Evolutionary conservation across 345 rosid genomes (phyloP).

Genomic region (Euclidium syriacum): DNA sequence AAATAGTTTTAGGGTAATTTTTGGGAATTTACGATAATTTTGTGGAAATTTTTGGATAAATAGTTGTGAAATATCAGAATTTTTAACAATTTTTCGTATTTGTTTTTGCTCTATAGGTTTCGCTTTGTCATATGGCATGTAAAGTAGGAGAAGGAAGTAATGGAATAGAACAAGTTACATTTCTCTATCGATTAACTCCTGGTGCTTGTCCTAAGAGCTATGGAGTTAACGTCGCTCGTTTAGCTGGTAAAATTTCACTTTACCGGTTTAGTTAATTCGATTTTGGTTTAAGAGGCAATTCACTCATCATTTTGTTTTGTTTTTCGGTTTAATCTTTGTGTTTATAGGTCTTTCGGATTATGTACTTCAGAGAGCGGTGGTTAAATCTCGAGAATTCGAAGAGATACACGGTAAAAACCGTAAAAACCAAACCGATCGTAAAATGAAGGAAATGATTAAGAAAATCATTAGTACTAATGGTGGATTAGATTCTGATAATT

Average conservation of each 20-base stretch:
- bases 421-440: slow-evolving; percentile 16
- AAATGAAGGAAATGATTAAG: slow-evolving; percentile 34
- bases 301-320: slow-evolving; percentile 8
- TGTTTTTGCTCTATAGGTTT: slow-evolving; percentile 51
- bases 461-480: slow-evolving; percentile 33
- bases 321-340: slow-evolving; percentile 7
- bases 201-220: slow-evolving; percentile 98
- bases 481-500: slow-evolving; percentile 9
- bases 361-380: slow-evolving; percentile 60
- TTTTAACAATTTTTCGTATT: not conserved
- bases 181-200: slow-evolving; percentile 70
- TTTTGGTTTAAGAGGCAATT: no score
- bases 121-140: slow-evolving; percentile 89
- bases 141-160: slow-evolving; percentile 63
- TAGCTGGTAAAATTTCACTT: no score
- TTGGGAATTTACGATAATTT: no score
- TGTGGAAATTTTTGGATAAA: no score
- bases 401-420: slow-evolving; percentile 42
- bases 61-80: no score
- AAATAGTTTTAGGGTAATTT: no score
- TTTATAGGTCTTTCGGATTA: slow-evolving; percentile 71
- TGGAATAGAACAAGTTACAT: slow-evolving; percentile 82
- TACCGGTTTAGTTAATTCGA: no score
- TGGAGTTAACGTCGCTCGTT: slow-evolving; percentile 93
- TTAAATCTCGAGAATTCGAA: slow-evolving; percentile 70